Conservation (phyloP, 2,329 filamentous ascomycete genomes). For the Trichoderma citrinoviride region DNA sequence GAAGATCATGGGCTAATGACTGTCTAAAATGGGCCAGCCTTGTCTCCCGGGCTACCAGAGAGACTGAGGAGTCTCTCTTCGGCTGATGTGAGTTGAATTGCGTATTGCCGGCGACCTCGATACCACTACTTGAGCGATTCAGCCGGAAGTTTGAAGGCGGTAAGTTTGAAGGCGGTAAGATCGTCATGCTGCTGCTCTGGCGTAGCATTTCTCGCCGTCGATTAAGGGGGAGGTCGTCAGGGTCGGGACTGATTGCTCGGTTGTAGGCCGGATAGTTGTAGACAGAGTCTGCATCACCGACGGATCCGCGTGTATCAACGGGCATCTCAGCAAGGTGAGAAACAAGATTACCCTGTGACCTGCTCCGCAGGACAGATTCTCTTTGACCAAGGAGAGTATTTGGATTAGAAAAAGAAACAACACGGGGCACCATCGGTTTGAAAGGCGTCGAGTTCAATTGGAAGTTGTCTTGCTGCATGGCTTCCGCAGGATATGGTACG, state of each 20-base stretch:
- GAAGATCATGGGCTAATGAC: slow-evolving; percentile 62
- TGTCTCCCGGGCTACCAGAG: slow-evolving; percentile 50
- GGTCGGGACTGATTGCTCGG: slow-evolving; percentile 40
- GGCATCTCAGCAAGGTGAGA: slow-evolving; percentile 30
- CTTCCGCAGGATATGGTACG: slow-evolving; percentile 26
- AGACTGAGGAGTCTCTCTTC: slow-evolving; percentile 44
- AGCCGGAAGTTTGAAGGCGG: slow-evolving; percentile 29
- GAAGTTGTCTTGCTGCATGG: not conserved
- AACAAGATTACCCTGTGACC: slow-evolving; percentile 45
- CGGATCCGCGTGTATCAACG: slow-evolving; percentile 28
- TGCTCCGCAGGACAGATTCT: slow-evolving; percentile 53
- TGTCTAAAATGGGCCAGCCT: slow-evolving; percentile 66
- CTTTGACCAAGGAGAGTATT: slow-evolving; percentile 57
- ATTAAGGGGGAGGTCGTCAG: slow-evolving; percentile 70
- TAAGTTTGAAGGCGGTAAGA: slow-evolving; percentile 33
- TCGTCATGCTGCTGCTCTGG: slow-evolving; percentile 47
- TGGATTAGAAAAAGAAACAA: slow-evolving; percentile 51
- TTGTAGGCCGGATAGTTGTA: slow-evolving; percentile 37
- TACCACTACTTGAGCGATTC: slow-evolving; percentile 25
- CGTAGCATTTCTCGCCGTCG: slow-evolving; percentile 63
- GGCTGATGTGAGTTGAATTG: slow-evolving; percentile 57
- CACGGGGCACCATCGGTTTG: slow-evolving; percentile 40
- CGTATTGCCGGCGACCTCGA: slow-evolving; percentile 35
- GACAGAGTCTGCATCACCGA: slow-evolving; percentile 44
- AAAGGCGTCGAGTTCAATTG: slow-evolving; percentile 29